Evolutionary conservation across 805 yeast species (phyloP), one percentile per base, ranked within the genome.

Genomic region (Candida odintsovae): DNA sequence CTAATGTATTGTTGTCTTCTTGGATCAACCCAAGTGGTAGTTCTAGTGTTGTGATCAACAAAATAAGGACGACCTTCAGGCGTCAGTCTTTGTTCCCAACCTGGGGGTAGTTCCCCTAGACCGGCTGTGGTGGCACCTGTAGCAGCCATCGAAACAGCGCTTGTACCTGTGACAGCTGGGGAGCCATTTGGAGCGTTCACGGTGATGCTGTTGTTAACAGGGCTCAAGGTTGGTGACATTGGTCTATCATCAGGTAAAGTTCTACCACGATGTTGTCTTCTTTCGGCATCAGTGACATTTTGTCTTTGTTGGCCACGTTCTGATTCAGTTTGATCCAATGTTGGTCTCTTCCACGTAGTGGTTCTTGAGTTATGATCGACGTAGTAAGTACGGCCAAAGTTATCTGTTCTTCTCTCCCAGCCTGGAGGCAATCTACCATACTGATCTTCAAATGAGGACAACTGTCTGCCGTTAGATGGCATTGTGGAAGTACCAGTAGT

Each of bases 1-100:
- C 97, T 85, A 58, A 94, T 94, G 67, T 89, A 94, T 71, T 94
- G 99, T 70, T 94, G 99, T 68, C 99, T 82, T 69, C 99, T 81
- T 54, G 99, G 99, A 67, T 94, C 99, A 41, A 94, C 99, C 99
- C 99, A 94, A 12, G 99, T 94, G 4, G 99, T 94, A 1, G 99
- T 94, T 67, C 99, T 80, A n/a, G 99, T 94, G 67, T 94, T 94
- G 71, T 94, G 99, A 67, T 94, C 99, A 42, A 94, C 99, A 66
- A 90, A 94, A 69, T 94, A 94, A 8, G 98, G 95, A 64, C 99
- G 81, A 36, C 99, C 99, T 69, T 94, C 99, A 23, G 96, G 96
- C 7, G 99, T 94, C 59, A 86, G 86, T 54, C 99, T 76, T 71
- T 92, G 98, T 69, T 94, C 99, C 99, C 99, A 94, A 37, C 99